phyloP scores from a whole-genome alignment of 2,329 filamentous ascomycete genomes.

The Colletotrichum higginsianum region DNA sequence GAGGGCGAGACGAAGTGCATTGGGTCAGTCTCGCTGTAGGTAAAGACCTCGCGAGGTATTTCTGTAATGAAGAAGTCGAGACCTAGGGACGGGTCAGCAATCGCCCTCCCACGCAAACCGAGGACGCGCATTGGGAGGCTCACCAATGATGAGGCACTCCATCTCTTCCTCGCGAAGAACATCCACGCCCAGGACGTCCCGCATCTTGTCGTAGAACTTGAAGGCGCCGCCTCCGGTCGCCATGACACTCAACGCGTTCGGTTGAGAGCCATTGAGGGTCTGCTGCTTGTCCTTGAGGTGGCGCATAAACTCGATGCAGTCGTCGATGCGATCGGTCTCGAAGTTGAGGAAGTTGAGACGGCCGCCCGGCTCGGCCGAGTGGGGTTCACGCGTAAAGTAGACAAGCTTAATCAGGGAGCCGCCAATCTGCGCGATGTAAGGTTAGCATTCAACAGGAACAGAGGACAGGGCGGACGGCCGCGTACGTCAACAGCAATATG shows the following conservation, averaged over 20 bases:
- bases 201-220: slow-evolving; percentile 96
- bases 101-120: background rate
- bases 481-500: slow-evolving; percentile 94
- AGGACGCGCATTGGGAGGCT: slow-evolving; percentile 43
- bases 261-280: slow-evolving; percentile 79
- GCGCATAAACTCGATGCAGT: slow-evolving; percentile 93
- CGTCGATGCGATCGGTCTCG: slow-evolving; percentile 94
- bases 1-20: slow-evolving; percentile 89
- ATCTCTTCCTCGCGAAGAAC: slow-evolving; percentile 97
- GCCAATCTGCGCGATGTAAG: slow-evolving; percentile 79
- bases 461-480: slow-evolving; percentile 52
- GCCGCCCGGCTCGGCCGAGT: slow-evolving; percentile 85
- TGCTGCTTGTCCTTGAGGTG: slow-evolving; percentile 87
- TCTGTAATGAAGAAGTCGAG: slow-evolving; percentile 99
- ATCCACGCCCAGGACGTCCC: slow-evolving; percentile 85
- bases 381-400: slow-evolving; percentile 92
- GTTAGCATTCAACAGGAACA: slow-evolving; percentile 36
- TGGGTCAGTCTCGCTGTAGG: slow-evolving; percentile 90
- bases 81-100: slow-evolving; percentile 63
- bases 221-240: slow-evolving; percentile 96
- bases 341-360: slow-evolving; percentile 96
- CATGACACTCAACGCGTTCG: slow-evolving; percentile 88
- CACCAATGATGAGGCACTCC: slow-evolving; percentile 97
- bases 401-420: slow-evolving; percentile 96
- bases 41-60: slow-evolving; percentile 97